Evolutionary conservation across 176 grass and related monocot genomes (phyloP), one percentile per base, ranked within the genome.

Genomic region (Zoysia pacifica): DNA sequence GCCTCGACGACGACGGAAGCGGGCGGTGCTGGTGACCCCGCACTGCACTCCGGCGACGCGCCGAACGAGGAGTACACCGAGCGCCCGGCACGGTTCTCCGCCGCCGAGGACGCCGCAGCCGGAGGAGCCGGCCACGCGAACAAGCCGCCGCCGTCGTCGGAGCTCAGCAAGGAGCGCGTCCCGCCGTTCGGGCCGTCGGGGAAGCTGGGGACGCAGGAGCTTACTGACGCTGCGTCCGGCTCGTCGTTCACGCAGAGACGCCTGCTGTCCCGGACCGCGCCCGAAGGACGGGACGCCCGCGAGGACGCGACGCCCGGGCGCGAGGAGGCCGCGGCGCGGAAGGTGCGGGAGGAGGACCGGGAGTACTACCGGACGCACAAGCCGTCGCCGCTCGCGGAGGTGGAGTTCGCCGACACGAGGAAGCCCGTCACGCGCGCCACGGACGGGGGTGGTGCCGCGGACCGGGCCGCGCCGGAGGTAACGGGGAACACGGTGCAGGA

Each of bases 281-380:
- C 52, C 35, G 41, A 67, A 8, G 37, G 61, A 1, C 20, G 62
- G 2, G 86, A 77, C 15, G 20, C 66, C 4, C 62, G 74, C 16
- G 81, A 69, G 7, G 91, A 77, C 5, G 89, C 79, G 48, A 81
- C 83, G 67, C 72, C 80, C 4, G 83, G 65, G 1, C 14, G 35
- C 35, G 41, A 65, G 6, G 84, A 70, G 47, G 18, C 73, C 0
- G 65, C 45, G 78, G 75, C 11, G 5, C 2, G 88, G 61, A 78
- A 82, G 48, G 84, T 82, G 69, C 42, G 85, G 69, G 71, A 84
- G 67, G 84, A 90, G 52, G 72, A 83, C 79, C 53, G 74, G 77
- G 84, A 84, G 80, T 97, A 94, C 76, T 97, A 94, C 77, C 53
- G 76, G 70, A 83, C 87, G 20, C 94, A 85, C 89, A 97, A 92